These are phyloP conservation scores for Sugiyamaella japonica DNA, from an alignment of 1,139 yeast species.

Conservation along the genomic window DNA sequence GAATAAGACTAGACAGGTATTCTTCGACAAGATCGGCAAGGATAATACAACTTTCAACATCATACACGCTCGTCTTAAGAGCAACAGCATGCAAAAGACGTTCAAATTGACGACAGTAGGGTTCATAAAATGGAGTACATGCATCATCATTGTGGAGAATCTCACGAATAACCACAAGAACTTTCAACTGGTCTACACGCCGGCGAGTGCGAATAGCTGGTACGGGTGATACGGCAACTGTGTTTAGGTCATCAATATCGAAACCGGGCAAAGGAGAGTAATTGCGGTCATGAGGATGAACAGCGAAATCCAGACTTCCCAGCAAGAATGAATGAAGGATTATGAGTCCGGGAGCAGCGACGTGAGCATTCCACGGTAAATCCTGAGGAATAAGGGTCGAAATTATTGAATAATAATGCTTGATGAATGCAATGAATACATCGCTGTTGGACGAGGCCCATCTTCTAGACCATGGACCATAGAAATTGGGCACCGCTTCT, in stretches of 20 bases:
- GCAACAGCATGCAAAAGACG: conserved; percentile 42
- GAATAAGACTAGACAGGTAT: conserved; percentile 38
- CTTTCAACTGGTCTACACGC: conserved; percentile 40
- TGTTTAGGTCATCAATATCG: conserved; percentile 35
- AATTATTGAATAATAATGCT: conserved; percentile 55
- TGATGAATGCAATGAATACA: conserved; percentile 69
- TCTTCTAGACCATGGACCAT: conserved; percentile 68
- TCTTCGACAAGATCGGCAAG: conserved; percentile 51
- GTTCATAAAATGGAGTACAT: conserved; percentile 36
- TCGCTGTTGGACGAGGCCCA: conserved; percentile 56
- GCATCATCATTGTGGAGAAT: conserved; percentile 39
- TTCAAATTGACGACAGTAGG: conserved; percentile 41
- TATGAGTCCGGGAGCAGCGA: conserved; percentile 43
- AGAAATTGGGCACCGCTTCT: conserved; percentile 45
- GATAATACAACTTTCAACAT: conserved; percentile 49
- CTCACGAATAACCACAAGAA: conserved; percentile 40
- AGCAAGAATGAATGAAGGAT: conserved; percentile 39
- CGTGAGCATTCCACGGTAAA: conserved; percentile 32
- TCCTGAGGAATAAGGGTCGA: conserved; percentile 33
- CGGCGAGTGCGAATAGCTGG: conserved; percentile 31
- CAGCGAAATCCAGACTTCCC: conserved; percentile 37
- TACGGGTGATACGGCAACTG: conserved; percentile 37
- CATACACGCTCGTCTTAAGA: conserved; percentile 39
- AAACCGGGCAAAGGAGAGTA: conserved; percentile 1
- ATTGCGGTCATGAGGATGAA: conserved; percentile 28